phyloP scores from a whole-genome alignment of 1,284 basidiomycete species.

The Butyriboletus appendiculatus region DNA sequence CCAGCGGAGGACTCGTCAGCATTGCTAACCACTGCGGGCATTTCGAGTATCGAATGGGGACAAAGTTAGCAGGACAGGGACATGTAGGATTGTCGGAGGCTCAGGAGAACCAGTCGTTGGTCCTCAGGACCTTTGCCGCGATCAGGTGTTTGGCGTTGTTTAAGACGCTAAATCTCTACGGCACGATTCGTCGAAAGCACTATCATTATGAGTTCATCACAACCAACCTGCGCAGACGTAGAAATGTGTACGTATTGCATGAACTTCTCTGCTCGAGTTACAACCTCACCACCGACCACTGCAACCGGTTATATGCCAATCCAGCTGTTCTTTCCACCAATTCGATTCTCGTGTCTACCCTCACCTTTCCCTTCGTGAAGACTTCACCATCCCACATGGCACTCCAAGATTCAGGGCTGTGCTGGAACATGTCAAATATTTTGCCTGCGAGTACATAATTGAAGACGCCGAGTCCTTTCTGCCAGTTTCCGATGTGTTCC shows the following conservation, averaged over 20 bases:
- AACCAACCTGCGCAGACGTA: not conserved
- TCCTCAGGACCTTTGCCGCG: not conserved
- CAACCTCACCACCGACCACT: conserved; percentile 29
- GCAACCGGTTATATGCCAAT: not conserved
- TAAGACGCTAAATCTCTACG: not conserved
- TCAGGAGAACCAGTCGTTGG: not conserved
- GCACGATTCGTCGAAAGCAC: too few relatives aligned
- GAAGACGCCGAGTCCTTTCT: conserved; percentile 2
- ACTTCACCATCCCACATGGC: conserved; percentile 34
- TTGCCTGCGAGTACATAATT: not conserved
- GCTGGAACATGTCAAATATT: conserved; percentile 23
- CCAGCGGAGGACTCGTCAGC: not conserved
- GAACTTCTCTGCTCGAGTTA: conserved; percentile 7
- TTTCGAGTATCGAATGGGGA: conserved; percentile 8
- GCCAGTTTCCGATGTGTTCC: conserved; percentile 14
- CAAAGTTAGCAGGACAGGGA: not conserved
- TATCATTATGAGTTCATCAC: too few relatives aligned
- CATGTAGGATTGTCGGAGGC: conserved; percentile 15
- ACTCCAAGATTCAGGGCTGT: conserved; percentile 34
- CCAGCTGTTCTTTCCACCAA: not conserved
- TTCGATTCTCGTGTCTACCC: conserved; percentile 13
- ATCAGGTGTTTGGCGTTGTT: conserved; percentile 19
- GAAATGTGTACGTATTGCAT: too few relatives aligned
- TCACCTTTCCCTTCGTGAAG: conserved; percentile 33
- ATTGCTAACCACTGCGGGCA: conserved; percentile 8